A percentile compares a stretch with the other conserved stretches of the same genome.
phyloP scores from a whole-genome alignment of 345 rosid genomes.

The Euphorbia peplus region DNA sequence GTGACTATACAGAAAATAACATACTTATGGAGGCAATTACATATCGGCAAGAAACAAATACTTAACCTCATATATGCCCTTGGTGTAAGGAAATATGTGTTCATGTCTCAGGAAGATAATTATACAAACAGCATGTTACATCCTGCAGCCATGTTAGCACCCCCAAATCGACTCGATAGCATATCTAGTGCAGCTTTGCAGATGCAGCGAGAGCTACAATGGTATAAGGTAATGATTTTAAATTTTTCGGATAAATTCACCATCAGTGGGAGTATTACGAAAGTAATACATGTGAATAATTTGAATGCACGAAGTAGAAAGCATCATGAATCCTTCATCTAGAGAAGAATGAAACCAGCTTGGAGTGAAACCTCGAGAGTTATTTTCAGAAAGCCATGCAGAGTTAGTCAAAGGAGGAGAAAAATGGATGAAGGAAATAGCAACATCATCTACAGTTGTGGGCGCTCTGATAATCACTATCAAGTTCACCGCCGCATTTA shows the following conservation, averaged over 20 bases:
- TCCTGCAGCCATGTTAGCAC: constrained; percentile 21
- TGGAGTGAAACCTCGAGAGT: constrained; percentile 7
- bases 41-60: constrained; percentile 15
- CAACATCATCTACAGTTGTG: constrained; percentile 18
- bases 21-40: constrained; percentile 15
- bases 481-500: constrained; percentile 23
- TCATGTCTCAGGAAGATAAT: neutral
- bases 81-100: neutral
- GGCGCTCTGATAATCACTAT: constrained; percentile 19
- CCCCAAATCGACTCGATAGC: constrained; percentile 13
- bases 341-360: constrained; percentile 8
- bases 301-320: constrained; percentile 15
- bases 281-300: neutral
- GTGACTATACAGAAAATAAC: neutral
- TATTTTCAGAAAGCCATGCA: constrained; percentile 14
- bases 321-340: constrained; percentile 10
- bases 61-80: constrained; percentile 15
- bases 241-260: too few relatives aligned
- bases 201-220: constrained; percentile 34
- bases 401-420: constrained; percentile 4
- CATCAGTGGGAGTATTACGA: too few relatives aligned
- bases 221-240: constrained; percentile 28
- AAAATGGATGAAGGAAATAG: constrained; percentile 18
- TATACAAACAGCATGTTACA: constrained; percentile 18
- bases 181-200: constrained; percentile 33